These are phyloP conservation scores for Pleodorina starrii DNA, from an alignment of 139 green algal species.

Conservation along the genomic window DNA sequence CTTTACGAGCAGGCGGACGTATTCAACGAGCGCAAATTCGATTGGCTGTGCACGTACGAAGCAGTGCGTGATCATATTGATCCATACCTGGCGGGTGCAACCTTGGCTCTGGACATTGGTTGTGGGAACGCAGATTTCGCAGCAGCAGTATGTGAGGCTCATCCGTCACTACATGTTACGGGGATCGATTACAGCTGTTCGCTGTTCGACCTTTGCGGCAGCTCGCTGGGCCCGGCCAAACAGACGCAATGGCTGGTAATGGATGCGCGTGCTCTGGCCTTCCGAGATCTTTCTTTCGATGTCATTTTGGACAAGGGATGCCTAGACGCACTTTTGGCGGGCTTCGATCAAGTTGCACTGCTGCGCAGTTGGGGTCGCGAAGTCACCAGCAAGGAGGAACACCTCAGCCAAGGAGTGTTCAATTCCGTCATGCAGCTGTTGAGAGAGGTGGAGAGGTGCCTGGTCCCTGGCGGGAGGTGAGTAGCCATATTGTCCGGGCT, in stretches of 20 bases:
- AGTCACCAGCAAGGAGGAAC: not conserved
- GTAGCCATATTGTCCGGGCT: not conserved
- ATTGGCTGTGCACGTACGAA: slow-evolving; percentile 28
- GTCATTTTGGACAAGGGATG: slow-evolving; percentile 22
- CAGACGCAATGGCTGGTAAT: not conserved
- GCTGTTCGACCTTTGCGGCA: not conserved
- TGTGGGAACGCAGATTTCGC: slow-evolving; percentile 19
- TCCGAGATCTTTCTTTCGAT: not conserved
- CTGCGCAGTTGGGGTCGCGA: slow-evolving; percentile 22
- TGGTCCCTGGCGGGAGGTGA: slow-evolving; percentile 7
- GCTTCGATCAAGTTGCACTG: slow-evolving; percentile 1
- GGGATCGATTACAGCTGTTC: not conserved
- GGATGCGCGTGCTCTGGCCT: not conserved
- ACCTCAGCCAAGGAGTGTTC: not conserved
- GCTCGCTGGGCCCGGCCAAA: not conserved
- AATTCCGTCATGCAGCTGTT: not conserved
- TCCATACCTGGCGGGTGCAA: not conserved
- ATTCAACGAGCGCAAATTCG: not conserved
- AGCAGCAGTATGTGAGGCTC: not conserved
- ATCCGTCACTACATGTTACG: not conserved
- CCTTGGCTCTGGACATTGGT: slow-evolving; percentile 1
- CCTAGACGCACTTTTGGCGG: slow-evolving; percentile 3
- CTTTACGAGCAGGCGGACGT: not conserved
- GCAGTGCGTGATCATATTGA: not conserved
- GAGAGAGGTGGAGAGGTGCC: not conserved